Evolutionary conservation across 2,329 filamentous ascomycete genomes (phyloP), one percentile per base, ranked within the genome.

Genomic region (Aspergillus ochraceus): DNA sequence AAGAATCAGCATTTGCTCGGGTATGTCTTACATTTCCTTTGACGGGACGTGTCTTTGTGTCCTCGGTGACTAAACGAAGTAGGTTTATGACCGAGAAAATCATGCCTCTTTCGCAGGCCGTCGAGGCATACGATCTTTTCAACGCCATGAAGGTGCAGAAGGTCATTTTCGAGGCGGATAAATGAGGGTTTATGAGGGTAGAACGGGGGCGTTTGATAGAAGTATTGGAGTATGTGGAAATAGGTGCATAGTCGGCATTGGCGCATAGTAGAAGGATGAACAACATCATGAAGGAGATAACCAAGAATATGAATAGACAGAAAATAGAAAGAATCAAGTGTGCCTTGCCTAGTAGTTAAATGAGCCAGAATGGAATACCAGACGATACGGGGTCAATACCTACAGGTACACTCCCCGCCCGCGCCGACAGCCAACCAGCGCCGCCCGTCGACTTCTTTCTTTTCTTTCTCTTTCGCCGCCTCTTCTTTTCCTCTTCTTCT

Each of bases 71-170:
- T 75, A 65, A 71, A 58, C 36, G 30, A 45, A 59, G 29, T 66
- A 90, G 89, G 59, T 92, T 92, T 77, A 90, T 92, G 88, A 87
- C 88, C 52, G 87, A 91, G 61, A 87, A 89, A 66, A 83, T 90
- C 66, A 90, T 91, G 87, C 88, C 88, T 2, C 78, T 91, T 46
- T 81, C 81, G 5, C 79, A 88, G 55, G 89, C 88, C 0, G 82
- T 85, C 3, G 83, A 89, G 69, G 89, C 86, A 47, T 92, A 91
- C 69, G 83, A 88, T 9, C 76, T 90, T 26, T 92, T 91, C 70
- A 86, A 91, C 70, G 83, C 87, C 63, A 89, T 88, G 84, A 85
- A 88, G 75, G 88, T 83, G 20, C 88, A 91, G 68, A 91, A 92
- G 79, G 87, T 92, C 14, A 82, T 91, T 17, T 91, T 91, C 69